Percentiles rank a stretch among this genome's conserved stretches.
These are phyloP conservation scores for Thermomyces lanuginosus DNA, from an alignment of 2,329 filamentous ascomycete genomes.

Conservation along the genomic window DNA sequence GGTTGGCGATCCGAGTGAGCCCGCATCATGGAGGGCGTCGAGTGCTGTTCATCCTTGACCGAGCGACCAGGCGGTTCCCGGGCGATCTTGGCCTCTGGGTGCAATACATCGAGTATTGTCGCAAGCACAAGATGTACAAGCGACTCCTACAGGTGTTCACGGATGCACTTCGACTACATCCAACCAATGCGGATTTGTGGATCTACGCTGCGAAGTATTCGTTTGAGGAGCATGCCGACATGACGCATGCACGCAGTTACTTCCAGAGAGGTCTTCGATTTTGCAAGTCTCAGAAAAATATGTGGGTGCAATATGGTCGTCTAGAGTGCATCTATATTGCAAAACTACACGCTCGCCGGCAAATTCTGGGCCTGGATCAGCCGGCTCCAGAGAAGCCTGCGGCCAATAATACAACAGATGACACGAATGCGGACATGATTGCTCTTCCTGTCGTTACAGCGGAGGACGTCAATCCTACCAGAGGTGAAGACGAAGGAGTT, in stretches of 20 bases:
- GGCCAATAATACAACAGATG: constrained; percentile 21
- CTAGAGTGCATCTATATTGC: constrained; percentile 85
- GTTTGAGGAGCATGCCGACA: constrained; percentile 67
- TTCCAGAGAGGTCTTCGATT: constrained; percentile 84
- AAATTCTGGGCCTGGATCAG: constrained; percentile 46
- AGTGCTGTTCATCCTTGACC: constrained; percentile 77
- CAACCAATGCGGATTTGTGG: constrained; percentile 71
- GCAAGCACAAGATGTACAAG: constrained; percentile 47
- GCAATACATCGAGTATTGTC: constrained; percentile 72
- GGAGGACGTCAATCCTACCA: constrained; percentile 43
- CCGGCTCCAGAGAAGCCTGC: constrained; percentile 24
- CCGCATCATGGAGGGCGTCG: constrained; percentile 61
- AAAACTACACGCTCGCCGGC: constrained; percentile 59
- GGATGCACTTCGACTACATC: constrained; percentile 66
- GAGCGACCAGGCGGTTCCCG: constrained; percentile 68
- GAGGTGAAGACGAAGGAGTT: constrained; percentile 36
- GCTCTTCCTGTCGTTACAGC: constrained; percentile 43
- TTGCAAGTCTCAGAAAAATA: constrained; percentile 52
- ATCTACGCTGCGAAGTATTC: constrained; percentile 62
- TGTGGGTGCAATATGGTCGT: constrained; percentile 85
- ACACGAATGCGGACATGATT: constrained; percentile 40
- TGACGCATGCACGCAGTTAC: constrained; percentile 68
- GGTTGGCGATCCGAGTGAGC: constrained; percentile 58
- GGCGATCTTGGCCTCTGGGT: constrained; percentile 72
- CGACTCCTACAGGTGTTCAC: constrained; percentile 45